phyloP scores from a whole-genome alignment of 805 yeast genomes.

The Wickerhamiella brachini region DNA sequence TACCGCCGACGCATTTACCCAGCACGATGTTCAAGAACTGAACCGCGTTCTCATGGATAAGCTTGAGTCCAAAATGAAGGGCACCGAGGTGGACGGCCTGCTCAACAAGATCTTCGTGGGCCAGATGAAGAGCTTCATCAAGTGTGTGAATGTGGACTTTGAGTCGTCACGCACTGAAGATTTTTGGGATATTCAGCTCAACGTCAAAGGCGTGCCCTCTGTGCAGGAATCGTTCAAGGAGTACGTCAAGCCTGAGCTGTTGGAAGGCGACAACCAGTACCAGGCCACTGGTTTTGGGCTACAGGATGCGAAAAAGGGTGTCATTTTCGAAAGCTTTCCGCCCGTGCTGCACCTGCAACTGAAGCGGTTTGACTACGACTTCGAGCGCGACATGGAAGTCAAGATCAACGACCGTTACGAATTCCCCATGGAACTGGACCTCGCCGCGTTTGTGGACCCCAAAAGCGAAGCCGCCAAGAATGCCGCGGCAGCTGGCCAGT shows the following conservation, averaged over 20 bases:
- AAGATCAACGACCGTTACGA: conserved; percentile 89
- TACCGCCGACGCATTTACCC: conserved; percentile 85
- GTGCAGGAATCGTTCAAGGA: conserved; percentile 67
- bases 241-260: conserved; percentile 75
- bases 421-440: conserved; percentile 70
- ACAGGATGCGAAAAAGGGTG: conserved; percentile 96
- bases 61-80: conserved; percentile 81
- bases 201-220: conserved; percentile 69
- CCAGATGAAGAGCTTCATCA: conserved; percentile 86
- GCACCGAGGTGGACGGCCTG: conserved; percentile 62
- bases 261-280: conserved; percentile 91
- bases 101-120: conserved; percentile 84
- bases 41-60: conserved; percentile 92
- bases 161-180: conserved; percentile 88
- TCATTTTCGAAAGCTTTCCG: conserved; percentile 79
- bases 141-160: conserved; percentile 84
- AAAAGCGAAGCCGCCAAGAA: conserved; percentile 19
- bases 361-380: conserved; percentile 90
- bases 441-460: conserved; percentile 57
- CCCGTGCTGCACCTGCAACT: conserved; percentile 86
- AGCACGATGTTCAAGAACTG: conserved; percentile 95
- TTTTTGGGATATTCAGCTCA: conserved; percentile 95
- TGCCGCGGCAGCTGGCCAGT: conserved; percentile 31
- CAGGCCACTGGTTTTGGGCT: conserved; percentile 81
- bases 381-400: conserved; percentile 71